Base-by-base conservation (phyloP, 305 asterid species). In the Fraxinus platypoda region DNA sequence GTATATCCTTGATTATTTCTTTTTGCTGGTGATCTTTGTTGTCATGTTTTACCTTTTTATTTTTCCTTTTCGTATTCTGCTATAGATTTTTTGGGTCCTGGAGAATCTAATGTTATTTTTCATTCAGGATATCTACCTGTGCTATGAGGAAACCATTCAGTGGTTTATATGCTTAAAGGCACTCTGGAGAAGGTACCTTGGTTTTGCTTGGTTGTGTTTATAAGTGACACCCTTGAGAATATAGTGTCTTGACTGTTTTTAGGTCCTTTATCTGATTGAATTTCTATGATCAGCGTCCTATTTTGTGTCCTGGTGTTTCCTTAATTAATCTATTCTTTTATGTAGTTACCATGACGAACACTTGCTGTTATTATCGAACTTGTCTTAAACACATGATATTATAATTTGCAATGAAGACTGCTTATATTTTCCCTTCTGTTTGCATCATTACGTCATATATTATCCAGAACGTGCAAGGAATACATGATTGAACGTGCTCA, bases 181-280 rank as follows among this genome's bases (percentile, higher is more conserved):
- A 82, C 92, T 88, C 88, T 91, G 94, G 92, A 93, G 99, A 95
- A 94, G 99, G 99, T 94, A 95, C 90, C 97, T 90, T 91, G 94
- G 99, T 91, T 89, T 90, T 89, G 86, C 86, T 88, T 90, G 87
- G 97, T 71, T 6, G 99, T 89, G 68, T 19, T 57, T 57, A 57
- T 57, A 41, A 88, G 90, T 83, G 87, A 89, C 86, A 81, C 88
- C 86, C 80, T 83, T 87, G 80, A 75, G 82, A 86, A 74, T 77
- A 64, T 81, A 41, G 74, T 38, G 49, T 76, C 62, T 43, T 34
- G 66, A 46, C 31, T 41, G 26, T 37, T 33, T 34, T 21, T 78
- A 78, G 25, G 21, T 77, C 71, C 43, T 59, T 43, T 74, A 72
- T 66, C 68, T 82, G 17, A 68, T 13, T 78, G 25, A 5, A 73